Evolutionary conservation across 805 yeast species (phyloP).

Genomic region (Cyberlindnera galapagoensis): DNA sequence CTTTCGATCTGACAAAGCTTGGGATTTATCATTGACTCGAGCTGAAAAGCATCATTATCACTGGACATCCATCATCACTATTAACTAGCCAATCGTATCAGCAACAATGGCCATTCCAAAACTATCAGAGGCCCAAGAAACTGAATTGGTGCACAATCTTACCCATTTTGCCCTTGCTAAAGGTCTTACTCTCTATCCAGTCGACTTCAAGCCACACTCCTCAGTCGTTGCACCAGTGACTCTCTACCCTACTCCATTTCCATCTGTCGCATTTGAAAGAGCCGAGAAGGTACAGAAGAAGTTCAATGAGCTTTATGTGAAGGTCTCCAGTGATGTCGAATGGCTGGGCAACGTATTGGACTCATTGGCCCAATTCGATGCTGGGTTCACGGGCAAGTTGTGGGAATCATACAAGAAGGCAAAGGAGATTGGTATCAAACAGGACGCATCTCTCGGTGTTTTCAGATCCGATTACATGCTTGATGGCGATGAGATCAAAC

Average conservation of each 20-base stretch:
- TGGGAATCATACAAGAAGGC: constrained; percentile 54
- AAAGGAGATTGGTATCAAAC: constrained; percentile 42
- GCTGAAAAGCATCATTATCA: too few relatives aligned
- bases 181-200: constrained; percentile 80
- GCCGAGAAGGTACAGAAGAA: constrained; percentile 60
- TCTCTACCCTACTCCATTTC: constrained; percentile 84
- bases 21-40: too few relatives aligned
- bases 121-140: constrained; percentile 16
- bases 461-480: constrained; percentile 88
- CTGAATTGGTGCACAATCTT: constrained; percentile 36
- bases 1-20: too few relatives aligned
- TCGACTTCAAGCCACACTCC: constrained; percentile 37
- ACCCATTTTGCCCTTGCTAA: constrained; percentile 74
- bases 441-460: constrained; percentile 70
- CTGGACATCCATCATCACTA: too few relatives aligned
- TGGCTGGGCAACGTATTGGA: constrained; percentile 60
- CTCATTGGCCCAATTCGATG: constrained; percentile 52
- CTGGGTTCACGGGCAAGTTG: constrained; percentile 76
- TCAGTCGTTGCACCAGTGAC: constrained; percentile 80
- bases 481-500: constrained; percentile 58
- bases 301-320: constrained; percentile 72
- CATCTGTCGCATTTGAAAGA: constrained; percentile 54
- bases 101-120: constrained; percentile 22
- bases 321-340: constrained; percentile 46
- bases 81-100: neutral